These are phyloP conservation scores for Stephanocyclus meneghinianus DNA, from an alignment of 352 stramenopile genomes.

Conservation along the genomic window DNA sequence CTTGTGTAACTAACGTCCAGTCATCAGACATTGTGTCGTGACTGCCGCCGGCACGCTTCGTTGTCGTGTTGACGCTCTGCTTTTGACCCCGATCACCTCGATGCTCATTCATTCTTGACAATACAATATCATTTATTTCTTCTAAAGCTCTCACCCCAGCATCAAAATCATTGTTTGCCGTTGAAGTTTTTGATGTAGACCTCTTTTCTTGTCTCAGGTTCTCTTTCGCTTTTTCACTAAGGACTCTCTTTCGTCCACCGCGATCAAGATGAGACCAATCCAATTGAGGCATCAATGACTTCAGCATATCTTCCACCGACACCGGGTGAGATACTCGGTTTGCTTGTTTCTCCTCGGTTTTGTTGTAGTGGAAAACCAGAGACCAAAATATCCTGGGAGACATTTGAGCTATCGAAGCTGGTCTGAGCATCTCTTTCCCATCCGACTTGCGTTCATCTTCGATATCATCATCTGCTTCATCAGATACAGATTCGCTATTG, in stretches of 20 bases:
- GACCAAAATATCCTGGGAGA: slow-evolving; percentile 77
- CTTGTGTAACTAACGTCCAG: slow-evolving; percentile 68
- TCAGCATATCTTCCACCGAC: slow-evolving; percentile 55
- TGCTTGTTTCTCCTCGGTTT: slow-evolving; percentile 11
- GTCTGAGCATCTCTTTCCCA: slow-evolving; percentile 65
- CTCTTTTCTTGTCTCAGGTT: slow-evolving; percentile 71
- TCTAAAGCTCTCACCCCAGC: slow-evolving; percentile 57
- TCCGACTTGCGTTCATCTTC: slow-evolving; percentile 20
- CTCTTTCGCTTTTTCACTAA: slow-evolving; percentile 76
- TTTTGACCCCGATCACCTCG: slow-evolving; percentile 41
- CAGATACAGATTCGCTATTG: slow-evolving; percentile 11
- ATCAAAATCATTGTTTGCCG: slow-evolving; percentile 20
- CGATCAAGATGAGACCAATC: slow-evolving; percentile 77
- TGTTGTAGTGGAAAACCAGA: slow-evolving; percentile 55
- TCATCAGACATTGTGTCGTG: background rate
- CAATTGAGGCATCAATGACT: slow-evolving; percentile 56
- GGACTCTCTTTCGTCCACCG: slow-evolving; percentile 52
- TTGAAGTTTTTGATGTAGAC: slow-evolving; percentile 6
- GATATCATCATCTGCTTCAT: slow-evolving; percentile 24
- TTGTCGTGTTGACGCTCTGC: slow-evolving; percentile 46
- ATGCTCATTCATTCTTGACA: slow-evolving; percentile 34
- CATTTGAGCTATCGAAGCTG: slow-evolving; percentile 66
- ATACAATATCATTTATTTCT: slow-evolving; percentile 71
- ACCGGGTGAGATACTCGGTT: background rate
- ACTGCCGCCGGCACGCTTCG: slow-evolving; percentile 33